Conservation (phyloP, 345 rosid genomes). For the Theobroma cacao region DNA sequence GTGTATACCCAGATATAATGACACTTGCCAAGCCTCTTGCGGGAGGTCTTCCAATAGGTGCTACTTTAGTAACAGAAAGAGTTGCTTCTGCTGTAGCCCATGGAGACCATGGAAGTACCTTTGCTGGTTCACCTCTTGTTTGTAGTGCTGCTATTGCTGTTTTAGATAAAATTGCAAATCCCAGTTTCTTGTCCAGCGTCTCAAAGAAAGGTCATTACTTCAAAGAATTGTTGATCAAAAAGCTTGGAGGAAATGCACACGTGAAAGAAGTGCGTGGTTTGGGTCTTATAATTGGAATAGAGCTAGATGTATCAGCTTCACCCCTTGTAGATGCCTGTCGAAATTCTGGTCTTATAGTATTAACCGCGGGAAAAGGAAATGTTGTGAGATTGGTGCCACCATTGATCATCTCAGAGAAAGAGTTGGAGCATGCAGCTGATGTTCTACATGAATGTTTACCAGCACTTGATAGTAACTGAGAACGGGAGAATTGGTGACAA, state of each 20-base stretch:
- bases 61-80: conserved; percentile 66
- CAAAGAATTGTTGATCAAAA: conserved; percentile 49
- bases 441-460: conserved; percentile 2
- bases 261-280: conserved; percentile 83
- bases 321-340: conserved; percentile 73
- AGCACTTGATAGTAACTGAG: conserved; percentile 7
- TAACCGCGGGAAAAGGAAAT: conserved; percentile 86
- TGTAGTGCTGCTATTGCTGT: conserved; percentile 68
- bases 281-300: conserved; percentile 84
- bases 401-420: conserved; percentile 70
- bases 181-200: conserved; percentile 69
- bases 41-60: conserved; percentile 92
- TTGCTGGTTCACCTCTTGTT: conserved; percentile 80
- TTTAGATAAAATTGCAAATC: conserved; percentile 67
- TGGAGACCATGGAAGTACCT: conserved; percentile 94
- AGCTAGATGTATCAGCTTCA: conserved; percentile 62
- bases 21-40: conserved; percentile 97
- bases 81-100: conserved; percentile 63
- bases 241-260: conserved; percentile 60
- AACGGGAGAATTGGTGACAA: neutral
- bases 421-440: conserved; percentile 19
- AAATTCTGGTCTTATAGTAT: conserved; percentile 60
- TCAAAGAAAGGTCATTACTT: conserved; percentile 63
- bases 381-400: conserved; percentile 90
- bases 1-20: conserved; percentile 79